Evolutionary conservation across 1,284 basidiomycete species (phyloP).

Genomic region (Leccinum subatratum): DNA sequence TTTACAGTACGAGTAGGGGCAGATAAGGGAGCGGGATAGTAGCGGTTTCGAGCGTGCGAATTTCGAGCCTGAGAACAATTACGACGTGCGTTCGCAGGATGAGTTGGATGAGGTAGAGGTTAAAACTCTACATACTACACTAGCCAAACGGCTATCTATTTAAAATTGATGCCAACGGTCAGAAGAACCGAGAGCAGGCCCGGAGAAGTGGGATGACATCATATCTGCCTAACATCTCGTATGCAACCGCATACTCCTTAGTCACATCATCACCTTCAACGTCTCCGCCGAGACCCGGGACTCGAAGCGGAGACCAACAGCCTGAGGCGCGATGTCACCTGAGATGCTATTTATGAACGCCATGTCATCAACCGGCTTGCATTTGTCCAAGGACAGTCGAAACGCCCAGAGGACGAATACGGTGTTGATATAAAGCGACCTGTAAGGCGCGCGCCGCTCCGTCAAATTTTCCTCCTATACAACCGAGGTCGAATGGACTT

Average conservation of each 20-base stretch:
- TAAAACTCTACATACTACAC: background rate
- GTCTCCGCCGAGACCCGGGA: slow-evolving; percentile 7
- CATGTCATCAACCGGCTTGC: slow-evolving; percentile 14
- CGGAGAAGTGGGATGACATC: background rate
- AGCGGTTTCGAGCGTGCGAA: no score
- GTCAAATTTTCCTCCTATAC: background rate
- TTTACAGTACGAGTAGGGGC: no score
- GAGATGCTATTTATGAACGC: slow-evolving; percentile 1
- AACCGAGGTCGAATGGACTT: background rate
- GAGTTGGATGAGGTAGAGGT: background rate
- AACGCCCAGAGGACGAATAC: slow-evolving; percentile 17
- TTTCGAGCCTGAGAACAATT: no score
- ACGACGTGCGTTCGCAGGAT: background rate
- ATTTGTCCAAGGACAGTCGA: slow-evolving; percentile 8
- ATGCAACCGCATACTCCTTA: background rate
- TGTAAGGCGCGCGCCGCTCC: background rate
- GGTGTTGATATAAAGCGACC: slow-evolving; percentile 17
- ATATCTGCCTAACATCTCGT: background rate
- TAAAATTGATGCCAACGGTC: background rate
- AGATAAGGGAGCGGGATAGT: no score
- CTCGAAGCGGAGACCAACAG: slow-evolving; percentile 8
- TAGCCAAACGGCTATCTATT: background rate
- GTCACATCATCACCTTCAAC: slow-evolving; percentile 11
- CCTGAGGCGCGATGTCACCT: background rate
- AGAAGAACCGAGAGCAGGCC: background rate